A percentile compares a stretch with the other conserved stretches of the same genome.
These are phyloP conservation scores for Austroboletus eburneus DNA, from an alignment of 768 basidiomycete species.

Conservation along the genomic window DNA sequence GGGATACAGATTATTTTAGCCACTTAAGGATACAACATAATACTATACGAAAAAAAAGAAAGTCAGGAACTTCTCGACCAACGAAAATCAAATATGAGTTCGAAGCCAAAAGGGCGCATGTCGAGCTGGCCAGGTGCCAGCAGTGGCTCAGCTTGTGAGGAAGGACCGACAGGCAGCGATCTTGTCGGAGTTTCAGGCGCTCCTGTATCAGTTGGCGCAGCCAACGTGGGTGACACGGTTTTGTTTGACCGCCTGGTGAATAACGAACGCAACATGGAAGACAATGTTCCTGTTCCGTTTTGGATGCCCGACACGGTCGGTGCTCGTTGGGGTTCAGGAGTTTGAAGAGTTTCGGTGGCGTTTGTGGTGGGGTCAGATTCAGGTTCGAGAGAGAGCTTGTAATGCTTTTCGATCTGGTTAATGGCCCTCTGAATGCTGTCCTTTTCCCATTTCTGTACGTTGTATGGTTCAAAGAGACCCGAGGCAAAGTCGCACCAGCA, in stretches of 20 bases:
- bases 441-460: constrained; percentile 71
- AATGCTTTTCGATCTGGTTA: constrained; percentile 32
- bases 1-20: constrained; percentile 12
- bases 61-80: constrained; percentile 43
- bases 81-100: constrained; percentile 68
- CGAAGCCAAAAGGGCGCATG: constrained; percentile 66
- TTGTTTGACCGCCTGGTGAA: constrained; percentile 14
- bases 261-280: constrained; percentile 22
- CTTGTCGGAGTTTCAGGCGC: constrained; percentile 6
- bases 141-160: constrained; percentile 11
- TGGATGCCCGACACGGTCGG: constrained; percentile 1
- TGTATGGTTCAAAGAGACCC: constrained; percentile 72
- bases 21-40: constrained; percentile 19
- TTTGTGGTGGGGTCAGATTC: constrained; percentile 17
- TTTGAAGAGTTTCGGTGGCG: constrained; percentile 24
- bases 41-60: constrained; percentile 8
- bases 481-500: constrained; percentile 83
- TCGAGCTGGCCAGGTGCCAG: constrained; percentile 57
- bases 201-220: not conserved
- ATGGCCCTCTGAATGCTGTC: constrained; percentile 51
- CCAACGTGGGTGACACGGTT: not conserved
- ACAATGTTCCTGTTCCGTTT: constrained; percentile 21
- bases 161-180: constrained; percentile 5
- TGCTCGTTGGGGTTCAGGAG: constrained; percentile 17
- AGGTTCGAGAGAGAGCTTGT: constrained; percentile 26